phyloP scores from a whole-genome alignment of 139 green algal genomes.

The Dunaliella primolecta region DNA sequence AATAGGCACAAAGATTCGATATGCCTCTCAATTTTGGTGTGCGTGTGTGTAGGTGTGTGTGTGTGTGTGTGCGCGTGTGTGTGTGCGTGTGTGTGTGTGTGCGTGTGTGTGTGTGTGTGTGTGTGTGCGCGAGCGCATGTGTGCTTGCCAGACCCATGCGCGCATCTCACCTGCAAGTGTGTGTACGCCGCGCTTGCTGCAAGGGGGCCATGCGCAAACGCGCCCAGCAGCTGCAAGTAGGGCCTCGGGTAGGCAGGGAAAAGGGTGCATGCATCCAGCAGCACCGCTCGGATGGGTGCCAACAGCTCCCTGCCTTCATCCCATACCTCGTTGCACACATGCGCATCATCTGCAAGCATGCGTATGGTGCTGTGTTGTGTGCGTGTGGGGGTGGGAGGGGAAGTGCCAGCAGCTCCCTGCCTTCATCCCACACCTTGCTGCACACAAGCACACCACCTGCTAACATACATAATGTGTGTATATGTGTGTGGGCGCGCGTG shows the following conservation, averaged over 20 bases:
- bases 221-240: conserved; percentile 50
- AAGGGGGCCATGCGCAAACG: conserved; percentile 13
- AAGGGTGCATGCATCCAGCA: conserved; percentile 39
- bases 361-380: background rate
- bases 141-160: too few relatives aligned
- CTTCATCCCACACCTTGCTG: conserved; percentile 37
- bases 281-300: conserved; percentile 44
- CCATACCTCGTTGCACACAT: conserved; percentile 30
- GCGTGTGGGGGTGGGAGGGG: background rate
- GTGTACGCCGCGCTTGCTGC: conserved; percentile 37
- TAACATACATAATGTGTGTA: background rate
- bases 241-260: conserved; percentile 52
- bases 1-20: too few relatives aligned
- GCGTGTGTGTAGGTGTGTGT: too few relatives aligned
- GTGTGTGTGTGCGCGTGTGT: too few relatives aligned
- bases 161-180: conserved; percentile 47
- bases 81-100: too few relatives aligned
- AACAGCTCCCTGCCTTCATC: conserved; percentile 26
- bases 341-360: conserved; percentile 14
- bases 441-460: conserved; percentile 22
- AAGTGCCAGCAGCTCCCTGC: background rate
- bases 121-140: too few relatives aligned
- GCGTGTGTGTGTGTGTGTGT: too few relatives aligned
- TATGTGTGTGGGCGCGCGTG: background rate
- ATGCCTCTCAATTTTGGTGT: too few relatives aligned